Base-by-base conservation (phyloP, 306 rosid species). In the Herpetospermum pedunculosum region DNA sequence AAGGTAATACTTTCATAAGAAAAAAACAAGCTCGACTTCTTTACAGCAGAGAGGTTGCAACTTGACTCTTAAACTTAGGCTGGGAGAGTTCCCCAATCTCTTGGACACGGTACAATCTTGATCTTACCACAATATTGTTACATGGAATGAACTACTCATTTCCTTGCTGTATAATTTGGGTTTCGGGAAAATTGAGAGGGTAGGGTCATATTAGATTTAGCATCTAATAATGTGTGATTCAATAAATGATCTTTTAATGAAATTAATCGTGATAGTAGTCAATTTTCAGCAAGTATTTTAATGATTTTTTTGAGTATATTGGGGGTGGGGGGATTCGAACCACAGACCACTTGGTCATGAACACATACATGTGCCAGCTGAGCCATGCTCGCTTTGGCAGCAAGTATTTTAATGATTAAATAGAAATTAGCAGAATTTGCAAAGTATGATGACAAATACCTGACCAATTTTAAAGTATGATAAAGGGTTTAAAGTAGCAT, bases 391-490 rank as follows among this genome's bases (percentile, higher is more conserved):
- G n/a, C n/a, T n/a, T n/a, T n/a, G n/a, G n/a, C 26, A 11, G 11
- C 4, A 28, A 21, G 40, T 19, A 14, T 12, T 47, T 35, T 50
- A 26, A 3, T 23, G 44, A 49, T 37, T 8, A 49, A 62, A 65
- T 65, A 23, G 72, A 38, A 64, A 37, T n/a, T 40, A 40, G 35
- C 34, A 40, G 41, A 60, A 32, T 60, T 60, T 13, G 44, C 44
- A 3, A 60, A 60, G 15, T 8, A 16, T 60, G 69, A 60, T 34
- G 44, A 19, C 44, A 78, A 76, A 25, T 88, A 94, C 99, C 99
- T 94, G 99, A 74, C 94, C 97, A 73, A 94, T 84, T 91, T 88
- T 91, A 70, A 81, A 94, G 84, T 81, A 88, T n/a, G 86, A 78
- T 50, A 86, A 41, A 48, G 96, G 95, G 83, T 88, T 85, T 80